Evolutionary conservation across 768 basidiomycete genomes (phyloP), one percentile per base, ranked within the genome.

Genomic region (Astraeus odoratus): DNA sequence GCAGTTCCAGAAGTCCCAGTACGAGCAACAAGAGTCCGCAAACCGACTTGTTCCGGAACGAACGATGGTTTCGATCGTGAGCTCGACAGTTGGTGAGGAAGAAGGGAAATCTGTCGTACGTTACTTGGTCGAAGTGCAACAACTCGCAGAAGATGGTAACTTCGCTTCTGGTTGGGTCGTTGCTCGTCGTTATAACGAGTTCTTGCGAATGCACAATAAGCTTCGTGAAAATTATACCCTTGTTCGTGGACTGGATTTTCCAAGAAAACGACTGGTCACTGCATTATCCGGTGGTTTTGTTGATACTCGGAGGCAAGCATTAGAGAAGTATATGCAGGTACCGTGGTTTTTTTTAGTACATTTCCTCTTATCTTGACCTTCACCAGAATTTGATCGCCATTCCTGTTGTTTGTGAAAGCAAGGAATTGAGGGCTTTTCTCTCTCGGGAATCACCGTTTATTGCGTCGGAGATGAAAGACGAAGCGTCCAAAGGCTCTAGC

Each of bases 321-420:
- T 99, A 54, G 94, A 97, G 64, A 87, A 81, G 59, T 99, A 97
- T 60, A 61, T 95, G 40, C 93, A 95, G 75, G 94, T 90, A 47
- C 43, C 49, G 39, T 27, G 44, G 75, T 59, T 22, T 9, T 5
- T 6, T 8, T n/a, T 26, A 6, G 40, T 52, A 46, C 29, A 33
- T 53, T 16, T 13, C 46, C 26, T 27, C 19, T 23, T 25, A 29
- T 10, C 29, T 46, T 37, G n/a, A 49, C 18, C 16, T 9, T 44
- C 47, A 4, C 13, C 58, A 95, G 90, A 81, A 68, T 51, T 62
- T 94, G 23, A 78, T 90, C 49, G 73, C 79, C 20, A 81, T 85
- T 40, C 83, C 84, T 7, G 65, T 76, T 10, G 81, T 84, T 34
- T 96, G 86, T 57, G 86, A 85, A 60, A 90, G 86, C 61, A 75